These are phyloP conservation scores for Sechiopsis laciniata DNA, from an alignment of 306 rosid species.

Conservation along the genomic window DNA sequence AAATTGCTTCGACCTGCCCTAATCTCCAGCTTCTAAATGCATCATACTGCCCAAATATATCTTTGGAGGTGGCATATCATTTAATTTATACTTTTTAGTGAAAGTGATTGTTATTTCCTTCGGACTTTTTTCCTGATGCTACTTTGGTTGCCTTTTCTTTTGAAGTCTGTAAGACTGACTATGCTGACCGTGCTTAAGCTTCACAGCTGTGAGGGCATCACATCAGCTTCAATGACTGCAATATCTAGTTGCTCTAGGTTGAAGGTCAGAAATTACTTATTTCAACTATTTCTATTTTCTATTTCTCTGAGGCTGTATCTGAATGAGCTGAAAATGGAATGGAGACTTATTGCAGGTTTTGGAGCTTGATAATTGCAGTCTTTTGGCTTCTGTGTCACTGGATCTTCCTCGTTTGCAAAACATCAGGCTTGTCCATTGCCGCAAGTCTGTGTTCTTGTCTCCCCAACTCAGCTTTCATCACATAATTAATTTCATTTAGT, in stretches of 20 bases:
- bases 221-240: slow-evolving; percentile 96
- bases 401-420: slow-evolving; percentile 74
- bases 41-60: slow-evolving; percentile 89
- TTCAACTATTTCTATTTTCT: slow-evolving; percentile 21
- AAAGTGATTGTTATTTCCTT: not conserved
- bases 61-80: slow-evolving; percentile 68
- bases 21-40: slow-evolving; percentile 81
- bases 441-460: slow-evolving; percentile 57
- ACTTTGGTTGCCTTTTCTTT: slow-evolving; percentile 30
- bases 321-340: slow-evolving; percentile 24
- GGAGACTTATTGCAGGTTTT: slow-evolving; percentile 53
- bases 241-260: slow-evolving; percentile 58
- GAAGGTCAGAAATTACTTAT: slow-evolving; percentile 50
- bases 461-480: not conserved
- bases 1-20: slow-evolving; percentile 59
- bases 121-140: slow-evolving; percentile 34
- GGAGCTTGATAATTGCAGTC: slow-evolving; percentile 94
- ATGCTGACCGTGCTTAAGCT: slow-evolving; percentile 84
- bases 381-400: slow-evolving; percentile 75
- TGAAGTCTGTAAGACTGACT: slow-evolving; percentile 74
- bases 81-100: not conserved
- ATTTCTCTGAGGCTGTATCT: slow-evolving; percentile 17
- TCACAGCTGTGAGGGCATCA: slow-evolving; percentile 92
- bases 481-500: not conserved
- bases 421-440: slow-evolving; percentile 94